Conservation (phyloP, 805 yeast species). For the Suhomyces tanzawaensis region DNA sequence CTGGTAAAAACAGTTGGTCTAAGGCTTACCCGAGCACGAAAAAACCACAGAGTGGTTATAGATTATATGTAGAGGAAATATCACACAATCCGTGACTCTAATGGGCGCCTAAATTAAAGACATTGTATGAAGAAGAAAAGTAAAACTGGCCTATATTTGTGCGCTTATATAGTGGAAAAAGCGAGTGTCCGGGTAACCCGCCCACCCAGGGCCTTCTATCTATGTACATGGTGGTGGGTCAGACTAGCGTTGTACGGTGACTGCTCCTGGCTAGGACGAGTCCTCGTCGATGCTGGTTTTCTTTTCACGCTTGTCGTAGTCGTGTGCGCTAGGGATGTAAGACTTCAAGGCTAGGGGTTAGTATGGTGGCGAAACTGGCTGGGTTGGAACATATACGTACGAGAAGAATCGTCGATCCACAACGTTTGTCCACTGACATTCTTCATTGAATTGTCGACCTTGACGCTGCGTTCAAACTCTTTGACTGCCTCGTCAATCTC, state of each 20-base stretch:
- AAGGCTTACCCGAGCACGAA: slow-evolving; percentile 96
- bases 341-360: slow-evolving; percentile 38
- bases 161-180: slow-evolving; percentile 6
- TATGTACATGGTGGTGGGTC: no score
- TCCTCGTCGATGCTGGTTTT: background rate
- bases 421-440: slow-evolving; percentile 54
- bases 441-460: slow-evolving; percentile 53
- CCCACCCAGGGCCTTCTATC: no score
- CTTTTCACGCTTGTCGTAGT: slow-evolving; percentile 45
- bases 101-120: slow-evolving; percentile 73
- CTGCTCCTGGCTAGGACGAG: no score
- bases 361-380: slow-evolving; percentile 6
- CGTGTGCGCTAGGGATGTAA: slow-evolving; percentile 57
- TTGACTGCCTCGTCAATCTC: slow-evolving; percentile 50
- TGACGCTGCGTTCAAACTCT: slow-evolving; percentile 59
- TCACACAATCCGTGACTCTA: slow-evolving; percentile 65
- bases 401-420: slow-evolving; percentile 58
- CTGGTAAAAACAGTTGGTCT: slow-evolving; percentile 60
- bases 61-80: slow-evolving; percentile 46
- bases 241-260: no score
- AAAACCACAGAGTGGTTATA: slow-evolving; percentile 41
- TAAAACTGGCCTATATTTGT: slow-evolving; percentile 7
- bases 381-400: slow-evolving; percentile 16
- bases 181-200: slow-evolving; percentile 10
- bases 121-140: slow-evolving; percentile 39